Percentiles rank a stretch among this genome's conserved stretches.
These are phyloP conservation scores for Lasiodiplodia gonubiensis DNA, from an alignment of 2,329 filamentous ascomycete genomes.

Conservation along the genomic window DNA sequence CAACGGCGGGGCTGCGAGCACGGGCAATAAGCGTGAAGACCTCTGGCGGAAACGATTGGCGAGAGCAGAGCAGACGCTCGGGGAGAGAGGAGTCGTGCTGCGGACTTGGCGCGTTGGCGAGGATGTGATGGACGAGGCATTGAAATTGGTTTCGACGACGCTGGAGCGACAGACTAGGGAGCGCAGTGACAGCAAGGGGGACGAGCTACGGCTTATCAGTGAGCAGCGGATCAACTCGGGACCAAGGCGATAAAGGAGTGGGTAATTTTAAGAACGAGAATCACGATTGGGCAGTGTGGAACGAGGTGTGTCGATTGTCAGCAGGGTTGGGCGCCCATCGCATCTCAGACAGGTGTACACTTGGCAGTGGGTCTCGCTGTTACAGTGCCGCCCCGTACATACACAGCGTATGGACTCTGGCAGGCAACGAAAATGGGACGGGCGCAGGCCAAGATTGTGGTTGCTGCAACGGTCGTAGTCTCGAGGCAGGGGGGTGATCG, in stretches of 20 bases:
- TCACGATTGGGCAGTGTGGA: constrained; percentile 19
- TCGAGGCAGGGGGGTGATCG: constrained; percentile 24
- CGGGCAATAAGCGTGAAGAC: constrained; percentile 70
- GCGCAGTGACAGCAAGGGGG: constrained; percentile 27
- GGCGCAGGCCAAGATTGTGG: constrained; percentile 5
- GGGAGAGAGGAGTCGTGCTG: constrained; percentile 68
- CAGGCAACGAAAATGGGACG: constrained; percentile 22
- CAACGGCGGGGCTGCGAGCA: constrained; percentile 31
- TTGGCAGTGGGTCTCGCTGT: constrained; percentile 21
- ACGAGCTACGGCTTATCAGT: constrained; percentile 23
- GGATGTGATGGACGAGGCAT: constrained; percentile 71
- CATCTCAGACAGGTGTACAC: constrained; percentile 11
- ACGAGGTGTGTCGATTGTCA: constrained; percentile 17
- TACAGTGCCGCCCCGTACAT: constrained; percentile 9
- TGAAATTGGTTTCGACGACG: constrained; percentile 66
- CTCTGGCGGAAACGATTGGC: constrained; percentile 73
- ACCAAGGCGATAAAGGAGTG: constrained; percentile 19
- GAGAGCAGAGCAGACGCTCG: constrained; percentile 67
- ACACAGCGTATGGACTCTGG: neutral
- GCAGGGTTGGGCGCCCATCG: constrained; percentile 15
- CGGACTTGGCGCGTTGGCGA: constrained; percentile 75
- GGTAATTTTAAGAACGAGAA: constrained; percentile 22
- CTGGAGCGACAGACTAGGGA: constrained; percentile 23
- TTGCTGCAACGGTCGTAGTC: constrained; percentile 20
- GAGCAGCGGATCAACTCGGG: constrained; percentile 22